A percentile compares a stretch with the other conserved stretches of the same genome.
phyloP scores from a whole-genome alignment of 2,329 filamentous ascomycete species.

The Botrytis fragariae region DNA sequence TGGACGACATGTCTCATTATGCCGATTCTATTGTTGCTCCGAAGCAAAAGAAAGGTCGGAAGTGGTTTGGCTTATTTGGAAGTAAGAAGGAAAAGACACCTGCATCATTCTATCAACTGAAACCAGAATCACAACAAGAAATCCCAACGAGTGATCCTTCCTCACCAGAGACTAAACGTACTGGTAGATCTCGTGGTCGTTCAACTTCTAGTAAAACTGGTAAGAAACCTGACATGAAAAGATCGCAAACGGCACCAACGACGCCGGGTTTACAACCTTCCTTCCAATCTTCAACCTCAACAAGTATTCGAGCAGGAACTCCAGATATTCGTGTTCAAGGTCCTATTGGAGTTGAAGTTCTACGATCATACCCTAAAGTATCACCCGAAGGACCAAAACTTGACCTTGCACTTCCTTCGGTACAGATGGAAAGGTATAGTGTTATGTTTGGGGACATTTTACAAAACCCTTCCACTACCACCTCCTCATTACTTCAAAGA shows the following conservation, averaged over 20 bases:
- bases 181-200: constrained; percentile 25
- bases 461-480: constrained; percentile 39
- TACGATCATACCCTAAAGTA: constrained; percentile 11
- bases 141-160: constrained; percentile 9
- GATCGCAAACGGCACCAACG: constrained; percentile 33
- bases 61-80: constrained; percentile 54
- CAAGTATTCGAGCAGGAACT: constrained; percentile 11
- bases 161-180: constrained; percentile 19
- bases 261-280: constrained; percentile 27
- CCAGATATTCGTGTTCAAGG: constrained; percentile 32
- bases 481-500: constrained; percentile 48
- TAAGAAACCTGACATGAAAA: constrained; percentile 32
- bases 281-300: background rate
- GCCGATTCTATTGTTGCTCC: constrained; percentile 20
- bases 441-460: constrained; percentile 86
- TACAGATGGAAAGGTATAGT: constrained; percentile 84
- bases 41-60: constrained; percentile 53
- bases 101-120: constrained; percentile 36
- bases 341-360: constrained; percentile 19
- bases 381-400: constrained; percentile 47
- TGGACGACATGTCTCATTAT: constrained; percentile 23
- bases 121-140: constrained; percentile 27
- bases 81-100: constrained; percentile 41
- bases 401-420: constrained; percentile 75
- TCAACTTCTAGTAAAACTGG: constrained; percentile 30